A percentile compares a stretch with the other conserved stretches of the same genome.
These are phyloP conservation scores for Eimeria praecox DNA, from an alignment of 169 alveolate genomes.

Conservation along the genomic window DNA sequence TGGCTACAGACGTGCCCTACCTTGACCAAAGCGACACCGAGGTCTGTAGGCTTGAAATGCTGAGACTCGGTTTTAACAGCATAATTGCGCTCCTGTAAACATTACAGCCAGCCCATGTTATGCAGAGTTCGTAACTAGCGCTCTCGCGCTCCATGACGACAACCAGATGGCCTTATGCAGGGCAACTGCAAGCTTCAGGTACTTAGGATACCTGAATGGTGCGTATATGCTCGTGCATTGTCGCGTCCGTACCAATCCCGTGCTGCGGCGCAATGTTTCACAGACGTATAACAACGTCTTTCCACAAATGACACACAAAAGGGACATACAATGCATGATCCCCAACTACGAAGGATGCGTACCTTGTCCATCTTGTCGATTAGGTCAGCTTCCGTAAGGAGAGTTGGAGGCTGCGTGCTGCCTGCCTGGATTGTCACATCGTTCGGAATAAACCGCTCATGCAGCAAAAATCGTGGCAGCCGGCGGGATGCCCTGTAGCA, in stretches of 20 bases:
- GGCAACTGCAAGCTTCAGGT: neutral
- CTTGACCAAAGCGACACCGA: constrained; percentile 78
- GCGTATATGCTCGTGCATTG: constrained; percentile 99
- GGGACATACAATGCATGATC: neutral
- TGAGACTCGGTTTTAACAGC: constrained; percentile 57
- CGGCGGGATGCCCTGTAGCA: constrained; percentile 58
- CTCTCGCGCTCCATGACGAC: neutral
- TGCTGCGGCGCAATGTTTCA: constrained; percentile 83
- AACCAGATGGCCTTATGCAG: neutral
- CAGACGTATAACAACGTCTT: constrained; percentile 37
- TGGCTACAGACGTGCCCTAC: neutral
- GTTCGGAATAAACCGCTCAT: constrained; percentile 60
- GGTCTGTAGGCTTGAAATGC: constrained; percentile 77
- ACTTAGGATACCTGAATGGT: constrained; percentile 92
- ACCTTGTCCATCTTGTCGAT: constrained; percentile 96
- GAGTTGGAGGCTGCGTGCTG: constrained; percentile 95
- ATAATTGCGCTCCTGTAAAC: constrained; percentile 78
- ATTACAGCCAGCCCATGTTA: neutral
- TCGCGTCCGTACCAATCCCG: constrained; percentile 99
- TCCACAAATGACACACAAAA: neutral
- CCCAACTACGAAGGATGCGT: neutral
- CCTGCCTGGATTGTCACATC: constrained; percentile 86
- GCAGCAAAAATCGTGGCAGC: constrained; percentile 72
- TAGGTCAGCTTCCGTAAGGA: constrained; percentile 96
- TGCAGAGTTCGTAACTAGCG: neutral